Percentiles rank a stretch among this genome's conserved stretches.
Evolutionary conservation across 371 early-diverging fungal species (phyloP).

Genomic region (Umbelopsis sp.): DNA sequence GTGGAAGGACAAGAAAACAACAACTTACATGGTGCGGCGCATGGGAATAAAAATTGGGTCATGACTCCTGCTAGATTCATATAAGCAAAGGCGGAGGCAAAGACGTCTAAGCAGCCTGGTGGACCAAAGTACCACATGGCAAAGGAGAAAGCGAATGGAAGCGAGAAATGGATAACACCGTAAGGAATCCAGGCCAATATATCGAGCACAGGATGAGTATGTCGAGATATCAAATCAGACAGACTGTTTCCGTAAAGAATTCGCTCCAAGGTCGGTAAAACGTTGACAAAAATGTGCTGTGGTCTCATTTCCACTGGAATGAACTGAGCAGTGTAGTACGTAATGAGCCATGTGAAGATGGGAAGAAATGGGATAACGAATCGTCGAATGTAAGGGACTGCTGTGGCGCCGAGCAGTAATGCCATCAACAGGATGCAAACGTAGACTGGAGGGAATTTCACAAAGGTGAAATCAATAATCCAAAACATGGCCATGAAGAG

Average conservation of each 20-base stretch:
- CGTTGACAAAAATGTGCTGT: constrained; percentile 67
- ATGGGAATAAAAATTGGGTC: constrained; percentile 71
- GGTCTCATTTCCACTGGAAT: constrained; percentile 62
- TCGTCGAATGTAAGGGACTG: constrained; percentile 44
- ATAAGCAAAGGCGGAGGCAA: constrained; percentile 66
- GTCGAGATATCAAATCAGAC: constrained; percentile 62
- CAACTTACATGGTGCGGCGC: constrained; percentile 77
- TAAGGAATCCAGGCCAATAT: constrained; percentile 74
- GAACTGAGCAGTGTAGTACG: constrained; percentile 67
- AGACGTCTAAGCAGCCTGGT: constrained; percentile 55
- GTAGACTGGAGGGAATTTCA: constrained; percentile 30
- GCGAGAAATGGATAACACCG: constrained; percentile 71
- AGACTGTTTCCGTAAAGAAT: constrained; percentile 72
- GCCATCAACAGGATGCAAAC: constrained; percentile 26
- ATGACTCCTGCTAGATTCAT: constrained; percentile 74
- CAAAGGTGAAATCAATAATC: constrained; percentile 30
- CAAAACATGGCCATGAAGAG: constrained; percentile 27
- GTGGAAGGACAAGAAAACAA: background rate
- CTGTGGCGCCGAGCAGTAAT: constrained; percentile 27
- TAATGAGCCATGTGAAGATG: constrained; percentile 65
- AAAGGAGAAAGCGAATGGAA: constrained; percentile 59
- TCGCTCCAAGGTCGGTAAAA: constrained; percentile 71
- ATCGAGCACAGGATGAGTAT: constrained; percentile 59
- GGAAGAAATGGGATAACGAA: constrained; percentile 62
- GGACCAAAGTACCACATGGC: constrained; percentile 57